Conservation (phyloP, 2,329 filamentous ascomycete genomes). For the Ophioceras dolichostomum region DNA sequence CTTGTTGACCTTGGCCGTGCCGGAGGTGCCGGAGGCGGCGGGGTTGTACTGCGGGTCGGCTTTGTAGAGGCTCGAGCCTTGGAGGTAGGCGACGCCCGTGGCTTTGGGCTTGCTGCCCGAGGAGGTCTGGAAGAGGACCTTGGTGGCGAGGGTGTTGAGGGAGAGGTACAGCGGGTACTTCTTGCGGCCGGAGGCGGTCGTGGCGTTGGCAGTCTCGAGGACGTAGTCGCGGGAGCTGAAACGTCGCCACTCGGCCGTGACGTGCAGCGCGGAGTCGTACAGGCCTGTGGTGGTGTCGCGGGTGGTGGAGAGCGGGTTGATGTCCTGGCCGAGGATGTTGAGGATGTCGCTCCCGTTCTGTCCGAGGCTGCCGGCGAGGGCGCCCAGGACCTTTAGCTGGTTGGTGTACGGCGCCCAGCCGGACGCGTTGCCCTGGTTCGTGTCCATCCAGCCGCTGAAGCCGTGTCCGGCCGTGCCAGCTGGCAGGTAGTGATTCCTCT, state of each 20-base stretch:
- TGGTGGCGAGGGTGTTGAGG: slow-evolving; percentile 18
- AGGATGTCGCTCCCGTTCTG: slow-evolving; percentile 4
- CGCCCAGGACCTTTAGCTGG: slow-evolving; percentile 17
- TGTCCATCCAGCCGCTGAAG: slow-evolving; percentile 35
- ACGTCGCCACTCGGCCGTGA: slow-evolving; percentile 34
- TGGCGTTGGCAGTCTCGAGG: slow-evolving; percentile 14
- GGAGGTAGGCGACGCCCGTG: slow-evolving; percentile 18
- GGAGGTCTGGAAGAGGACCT: slow-evolving; percentile 13
- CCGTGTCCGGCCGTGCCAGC: slow-evolving; percentile 35
- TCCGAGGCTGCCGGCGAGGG: not conserved
- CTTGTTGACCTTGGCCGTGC: slow-evolving; percentile 23
- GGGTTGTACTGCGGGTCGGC: slow-evolving; percentile 14
- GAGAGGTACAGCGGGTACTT: slow-evolving; percentile 26
- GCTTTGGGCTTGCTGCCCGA: slow-evolving; percentile 11
- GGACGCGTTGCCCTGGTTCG: slow-evolving; percentile 3
- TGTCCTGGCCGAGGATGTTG: slow-evolving; percentile 24
- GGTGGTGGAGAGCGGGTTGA: slow-evolving; percentile 29
- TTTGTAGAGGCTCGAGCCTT: slow-evolving; percentile 19
- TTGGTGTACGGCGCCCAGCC: slow-evolving; percentile 25
- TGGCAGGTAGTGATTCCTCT: slow-evolving; percentile 39
- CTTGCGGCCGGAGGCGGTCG: slow-evolving; percentile 15
- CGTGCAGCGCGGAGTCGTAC: slow-evolving; percentile 44
- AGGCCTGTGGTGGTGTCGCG: slow-evolving; percentile 34
- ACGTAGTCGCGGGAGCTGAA: slow-evolving; percentile 45
- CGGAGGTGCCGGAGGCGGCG: slow-evolving; percentile 7